These are phyloP conservation scores for Metarhizium sp. DNA, from an alignment of 2,329 filamentous ascomycete species.

Conservation along the genomic window DNA sequence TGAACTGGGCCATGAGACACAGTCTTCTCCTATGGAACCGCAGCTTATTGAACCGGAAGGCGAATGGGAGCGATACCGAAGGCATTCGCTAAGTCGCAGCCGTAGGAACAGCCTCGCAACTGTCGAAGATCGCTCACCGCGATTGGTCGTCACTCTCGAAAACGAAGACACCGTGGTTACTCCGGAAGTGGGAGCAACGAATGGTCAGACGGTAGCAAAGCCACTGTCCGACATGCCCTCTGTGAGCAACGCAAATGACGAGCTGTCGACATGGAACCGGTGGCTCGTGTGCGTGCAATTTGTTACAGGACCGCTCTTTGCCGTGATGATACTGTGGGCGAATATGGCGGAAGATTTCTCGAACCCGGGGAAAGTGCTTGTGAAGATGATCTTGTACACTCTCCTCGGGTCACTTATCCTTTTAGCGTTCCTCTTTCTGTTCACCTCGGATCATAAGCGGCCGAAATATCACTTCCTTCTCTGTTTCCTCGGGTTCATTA, in stretches of 20 bases:
- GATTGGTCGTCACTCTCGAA: constrained; percentile 5
- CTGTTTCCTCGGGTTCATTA: constrained; percentile 83
- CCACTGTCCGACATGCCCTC: constrained; percentile 24
- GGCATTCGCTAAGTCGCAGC: constrained; percentile 28
- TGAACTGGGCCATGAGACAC: constrained; percentile 20
- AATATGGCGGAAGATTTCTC: constrained; percentile 52
- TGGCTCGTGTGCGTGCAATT: constrained; percentile 84
- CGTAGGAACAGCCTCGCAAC: constrained; percentile 15
- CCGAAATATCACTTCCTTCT: constrained; percentile 69
- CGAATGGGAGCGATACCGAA: constrained; percentile 51
- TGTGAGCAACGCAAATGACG: constrained; percentile 23
- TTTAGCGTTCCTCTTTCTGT: constrained; percentile 56
- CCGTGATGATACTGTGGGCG: constrained; percentile 66
- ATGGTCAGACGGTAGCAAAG: constrained; percentile 11
- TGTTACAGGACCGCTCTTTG: constrained; percentile 79
- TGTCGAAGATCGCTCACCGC: constrained; percentile 5
- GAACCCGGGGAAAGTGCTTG: constrained; percentile 39
- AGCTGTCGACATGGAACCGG: constrained; percentile 65
- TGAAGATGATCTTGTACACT: constrained; percentile 51
- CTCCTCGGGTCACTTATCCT: constrained; percentile 60
- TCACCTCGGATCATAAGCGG: constrained; percentile 57
- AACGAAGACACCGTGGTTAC: constrained; percentile 12
- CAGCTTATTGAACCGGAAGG: constrained; percentile 31
- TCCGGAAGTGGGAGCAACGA: background rate
- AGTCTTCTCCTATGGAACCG: constrained; percentile 26